These are phyloP conservation scores for Magnaporthiopsis poae DNA, from an alignment of 2,329 filamentous ascomycete species.

Conservation along the genomic window DNA sequence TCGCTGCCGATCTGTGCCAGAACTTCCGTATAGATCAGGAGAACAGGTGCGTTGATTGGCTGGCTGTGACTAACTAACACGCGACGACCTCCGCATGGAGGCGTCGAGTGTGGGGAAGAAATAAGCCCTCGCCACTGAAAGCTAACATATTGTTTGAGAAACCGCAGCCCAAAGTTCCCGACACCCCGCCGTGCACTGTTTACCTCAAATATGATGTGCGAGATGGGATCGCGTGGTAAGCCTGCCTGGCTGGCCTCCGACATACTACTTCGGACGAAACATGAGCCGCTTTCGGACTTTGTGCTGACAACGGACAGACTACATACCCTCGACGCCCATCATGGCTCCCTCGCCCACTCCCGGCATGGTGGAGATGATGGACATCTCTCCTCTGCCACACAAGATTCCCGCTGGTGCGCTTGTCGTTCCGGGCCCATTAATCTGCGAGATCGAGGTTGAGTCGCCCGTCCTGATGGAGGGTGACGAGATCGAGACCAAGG, in stretches of 20 bases:
- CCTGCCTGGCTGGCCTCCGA: background rate
- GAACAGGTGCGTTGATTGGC: conserved; percentile 54
- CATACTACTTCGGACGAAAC: background rate
- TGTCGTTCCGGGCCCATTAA: background rate
- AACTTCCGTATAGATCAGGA: conserved; percentile 88
- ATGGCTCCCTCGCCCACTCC: conserved; percentile 66
- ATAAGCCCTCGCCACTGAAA: background rate
- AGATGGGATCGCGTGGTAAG: conserved; percentile 51
- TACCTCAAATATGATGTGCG: conserved; percentile 58
- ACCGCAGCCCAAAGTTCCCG: conserved; percentile 62
- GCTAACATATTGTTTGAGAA: conserved; percentile 1
- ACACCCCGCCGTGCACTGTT: conserved; percentile 80
- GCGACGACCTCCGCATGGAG: background rate
- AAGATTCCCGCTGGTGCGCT: conserved; percentile 37
- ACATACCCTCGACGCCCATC: conserved; percentile 73
- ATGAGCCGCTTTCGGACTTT: conserved; percentile 6
- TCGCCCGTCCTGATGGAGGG: conserved; percentile 5
- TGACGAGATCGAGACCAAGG: background rate
- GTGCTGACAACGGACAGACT: conserved; percentile 41
- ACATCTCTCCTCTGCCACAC: conserved; percentile 85
- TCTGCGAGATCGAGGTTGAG: conserved; percentile 6
- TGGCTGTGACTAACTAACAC: background rate
- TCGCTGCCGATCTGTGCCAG: conserved; percentile 88
- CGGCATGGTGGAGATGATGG: conserved; percentile 67
- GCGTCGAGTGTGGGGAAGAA: no score